These are phyloP conservation scores for Diddensiella santjacobensis DNA, from an alignment of 805 yeast species.

Conservation along the genomic window DNA sequence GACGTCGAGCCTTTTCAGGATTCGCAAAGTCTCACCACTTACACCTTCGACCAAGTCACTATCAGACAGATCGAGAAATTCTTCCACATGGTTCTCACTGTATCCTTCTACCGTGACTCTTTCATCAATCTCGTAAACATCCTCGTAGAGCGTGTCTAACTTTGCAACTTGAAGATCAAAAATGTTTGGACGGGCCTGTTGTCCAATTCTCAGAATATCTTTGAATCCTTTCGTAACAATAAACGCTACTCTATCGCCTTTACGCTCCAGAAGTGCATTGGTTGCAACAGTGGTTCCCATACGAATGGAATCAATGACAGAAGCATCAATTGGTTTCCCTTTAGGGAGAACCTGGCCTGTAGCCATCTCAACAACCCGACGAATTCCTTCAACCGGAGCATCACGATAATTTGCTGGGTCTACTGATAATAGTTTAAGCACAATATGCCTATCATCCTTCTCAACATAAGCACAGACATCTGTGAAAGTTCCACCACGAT, in stretches of 20 bases:
- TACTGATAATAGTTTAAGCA: slow-evolving; percentile 76
- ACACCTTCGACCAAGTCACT: slow-evolving; percentile 47
- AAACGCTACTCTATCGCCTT: slow-evolving; percentile 82
- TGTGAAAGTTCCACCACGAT: slow-evolving; percentile 86
- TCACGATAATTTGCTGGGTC: slow-evolving; percentile 84
- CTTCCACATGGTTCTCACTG: slow-evolving; percentile 61
- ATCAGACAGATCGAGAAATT: slow-evolving; percentile 26
- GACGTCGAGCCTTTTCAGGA: slow-evolving; percentile 49
- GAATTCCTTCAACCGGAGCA: slow-evolving; percentile 88
- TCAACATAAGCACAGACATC: slow-evolving; percentile 59
- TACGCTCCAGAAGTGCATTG: slow-evolving; percentile 85
- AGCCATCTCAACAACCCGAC: slow-evolving; percentile 64
- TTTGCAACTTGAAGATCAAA: slow-evolving; percentile 75
- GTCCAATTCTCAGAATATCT: slow-evolving; percentile 79
- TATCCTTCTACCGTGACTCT: slow-evolving; percentile 82
- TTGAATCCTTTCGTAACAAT: slow-evolving; percentile 82
- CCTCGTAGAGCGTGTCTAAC: slow-evolving; percentile 65
- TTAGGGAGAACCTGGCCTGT: slow-evolving; percentile 54
- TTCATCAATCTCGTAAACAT: slow-evolving; percentile 82
- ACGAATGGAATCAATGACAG: slow-evolving; percentile 58
- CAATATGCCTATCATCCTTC: slow-evolving; percentile 48
- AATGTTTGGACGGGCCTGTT: slow-evolving; percentile 85
- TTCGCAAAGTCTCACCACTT: slow-evolving; percentile 63
- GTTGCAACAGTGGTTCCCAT: slow-evolving; percentile 97
- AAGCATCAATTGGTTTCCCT: slow-evolving; percentile 49